Evolutionary conservation across 78 protist genomes (phyloP).

Genomic region (Protostelium mycophagum): DNA sequence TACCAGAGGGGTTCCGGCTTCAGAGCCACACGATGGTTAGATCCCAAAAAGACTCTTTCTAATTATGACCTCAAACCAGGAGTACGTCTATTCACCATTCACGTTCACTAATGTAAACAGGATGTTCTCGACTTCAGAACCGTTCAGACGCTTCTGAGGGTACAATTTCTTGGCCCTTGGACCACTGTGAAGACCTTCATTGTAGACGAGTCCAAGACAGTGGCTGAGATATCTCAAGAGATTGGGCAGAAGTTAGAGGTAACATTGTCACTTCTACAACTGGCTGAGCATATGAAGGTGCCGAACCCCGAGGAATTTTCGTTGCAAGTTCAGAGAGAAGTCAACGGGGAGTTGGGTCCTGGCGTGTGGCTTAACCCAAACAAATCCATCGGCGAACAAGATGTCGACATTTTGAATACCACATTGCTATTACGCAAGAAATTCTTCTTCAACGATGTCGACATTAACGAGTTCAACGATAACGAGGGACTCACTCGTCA

Average conservation of each 20-base stretch:
- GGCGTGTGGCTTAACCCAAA: conserved; percentile 51
- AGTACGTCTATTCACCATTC: background rate
- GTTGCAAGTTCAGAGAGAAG: conserved; percentile 11
- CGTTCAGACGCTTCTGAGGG: background rate
- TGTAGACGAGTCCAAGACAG: conserved; percentile 51
- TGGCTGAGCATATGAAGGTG: background rate
- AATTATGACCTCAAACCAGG: conserved; percentile 48
- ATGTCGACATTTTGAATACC: conserved; percentile 41
- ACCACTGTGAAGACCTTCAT: conserved; percentile 49
- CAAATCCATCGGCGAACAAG: conserved; percentile 40
- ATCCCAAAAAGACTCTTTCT: conserved; percentile 18
- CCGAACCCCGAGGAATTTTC: conserved; percentile 53
- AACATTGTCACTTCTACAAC: background rate
- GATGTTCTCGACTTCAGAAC: background rate
- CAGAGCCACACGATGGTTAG: conserved; percentile 47
- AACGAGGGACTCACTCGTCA: conserved; percentile 38
- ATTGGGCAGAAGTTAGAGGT: conserved; percentile 32
- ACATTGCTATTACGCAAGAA: conserved; percentile 30
- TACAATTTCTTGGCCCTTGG: background rate
- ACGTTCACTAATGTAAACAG: background rate
- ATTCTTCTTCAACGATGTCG: conserved; percentile 32
- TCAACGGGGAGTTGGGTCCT: conserved; percentile 2
- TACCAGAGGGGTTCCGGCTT: conserved; percentile 34
- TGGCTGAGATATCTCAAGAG: conserved; percentile 38
- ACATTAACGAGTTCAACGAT: conserved; percentile 35